These are phyloP conservation scores for Phytophthora hibernalis DNA, from an alignment of 352 stramenopile genomes.

Conservation along the genomic window DNA sequence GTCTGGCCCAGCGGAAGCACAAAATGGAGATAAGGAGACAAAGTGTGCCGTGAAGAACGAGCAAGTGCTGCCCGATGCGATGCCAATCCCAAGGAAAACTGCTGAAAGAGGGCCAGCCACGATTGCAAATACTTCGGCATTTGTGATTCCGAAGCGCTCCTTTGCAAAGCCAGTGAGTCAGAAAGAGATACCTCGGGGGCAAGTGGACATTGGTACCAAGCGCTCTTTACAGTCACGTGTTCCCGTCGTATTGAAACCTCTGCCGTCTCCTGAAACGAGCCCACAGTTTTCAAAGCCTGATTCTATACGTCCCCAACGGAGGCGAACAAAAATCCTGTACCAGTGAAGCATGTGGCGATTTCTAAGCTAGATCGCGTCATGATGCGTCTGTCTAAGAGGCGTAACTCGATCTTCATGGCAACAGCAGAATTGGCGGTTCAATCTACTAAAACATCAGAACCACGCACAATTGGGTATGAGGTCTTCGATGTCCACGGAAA, in stretches of 20 bases:
- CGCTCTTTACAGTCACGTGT: conserved; percentile 1
- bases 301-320: conserved; percentile 8
- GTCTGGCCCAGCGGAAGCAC: conserved; percentile 6
- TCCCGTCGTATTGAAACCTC: not conserved
- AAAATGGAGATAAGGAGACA: conserved; percentile 13
- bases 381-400: conserved; percentile 58
- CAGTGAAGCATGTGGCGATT: conserved; percentile 32
- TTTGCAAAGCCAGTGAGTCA: conserved; percentile 18
- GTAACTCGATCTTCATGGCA: conserved; percentile 61
- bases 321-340: conserved; percentile 55
- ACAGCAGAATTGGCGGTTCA: conserved; percentile 26
- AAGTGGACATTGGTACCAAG: not conserved
- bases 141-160: conserved; percentile 40
- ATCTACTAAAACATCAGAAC: conserved; percentile 1
- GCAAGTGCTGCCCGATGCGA: conserved; percentile 11
- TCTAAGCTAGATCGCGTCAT: conserved; percentile 50
- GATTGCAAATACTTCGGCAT: conserved; percentile 14
- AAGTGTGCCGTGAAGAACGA: not conserved
- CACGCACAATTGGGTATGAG: conserved; percentile 40
- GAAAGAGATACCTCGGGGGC: not conserved
- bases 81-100: conserved; percentile 29
- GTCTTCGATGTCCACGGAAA: conserved; percentile 40
- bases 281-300: conserved; percentile 10
- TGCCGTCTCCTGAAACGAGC: conserved; percentile 17
- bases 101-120: not conserved